Percentiles rank a stretch among this genome's conserved stretches.
Conservation (phyloP, 345 rosid species). For the Stellera chamaejasme region DNA sequence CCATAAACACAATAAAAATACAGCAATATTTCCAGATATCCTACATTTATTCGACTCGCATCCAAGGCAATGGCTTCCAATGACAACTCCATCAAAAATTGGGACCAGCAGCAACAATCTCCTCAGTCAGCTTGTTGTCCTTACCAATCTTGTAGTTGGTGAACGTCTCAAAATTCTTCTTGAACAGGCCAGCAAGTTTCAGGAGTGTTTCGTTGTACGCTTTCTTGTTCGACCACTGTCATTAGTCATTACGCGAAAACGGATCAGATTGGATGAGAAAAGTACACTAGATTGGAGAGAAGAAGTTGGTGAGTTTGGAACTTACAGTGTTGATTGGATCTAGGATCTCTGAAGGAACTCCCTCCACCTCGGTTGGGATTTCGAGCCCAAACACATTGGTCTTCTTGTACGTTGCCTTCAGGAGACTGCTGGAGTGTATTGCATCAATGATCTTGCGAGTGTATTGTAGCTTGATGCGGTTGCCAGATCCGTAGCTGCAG, state of each 20-base stretch:
- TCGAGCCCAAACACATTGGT: constrained; percentile 77
- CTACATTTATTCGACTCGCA: too few species aligned
- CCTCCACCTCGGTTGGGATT: constrained; percentile 67
- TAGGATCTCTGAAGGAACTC: constrained; percentile 81
- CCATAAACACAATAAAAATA: too few species aligned
- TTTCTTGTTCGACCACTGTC: constrained; percentile 79
- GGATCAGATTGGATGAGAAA: constrained; percentile 2
- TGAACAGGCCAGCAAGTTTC: constrained; percentile 86
- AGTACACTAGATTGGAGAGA: background rate
- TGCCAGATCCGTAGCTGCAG: constrained; percentile 75
- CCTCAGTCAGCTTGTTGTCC: constrained; percentile 63
- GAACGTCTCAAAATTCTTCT: constrained; percentile 69
- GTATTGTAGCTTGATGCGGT: constrained; percentile 74
- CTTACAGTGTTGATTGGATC: constrained; percentile 75
- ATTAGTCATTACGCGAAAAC: background rate
- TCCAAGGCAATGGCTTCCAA: too few species aligned
- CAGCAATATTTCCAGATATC: too few species aligned
- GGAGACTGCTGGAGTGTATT: constrained; percentile 70
- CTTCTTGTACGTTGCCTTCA: constrained; percentile 61
- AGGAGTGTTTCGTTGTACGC: constrained; percentile 68
- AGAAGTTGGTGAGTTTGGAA: background rate
- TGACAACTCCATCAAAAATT: constrained; percentile 22
- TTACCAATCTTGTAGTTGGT: constrained; percentile 70
- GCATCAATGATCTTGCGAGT: constrained; percentile 91
- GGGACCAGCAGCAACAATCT: constrained; percentile 89